Conservation (phyloP, 768 basidiomycete species). For the Mycena crocata region DNA sequence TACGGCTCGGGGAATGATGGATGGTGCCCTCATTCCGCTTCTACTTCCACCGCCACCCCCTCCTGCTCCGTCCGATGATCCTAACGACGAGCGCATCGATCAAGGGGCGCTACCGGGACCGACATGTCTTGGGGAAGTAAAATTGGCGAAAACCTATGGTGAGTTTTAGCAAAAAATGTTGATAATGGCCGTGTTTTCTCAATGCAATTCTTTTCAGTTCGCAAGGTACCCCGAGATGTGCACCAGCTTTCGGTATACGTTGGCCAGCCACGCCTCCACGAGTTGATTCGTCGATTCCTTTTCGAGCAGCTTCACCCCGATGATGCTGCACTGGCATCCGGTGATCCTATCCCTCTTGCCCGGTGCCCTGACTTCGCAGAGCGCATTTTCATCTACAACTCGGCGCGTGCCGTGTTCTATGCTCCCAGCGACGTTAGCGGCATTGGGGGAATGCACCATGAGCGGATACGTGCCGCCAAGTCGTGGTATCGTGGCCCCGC, state of each 20-base stretch:
- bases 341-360: neutral
- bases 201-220: neutral
- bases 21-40: conserved; percentile 9
- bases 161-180: neutral
- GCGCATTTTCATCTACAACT: conserved; percentile 24
- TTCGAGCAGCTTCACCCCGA: conserved; percentile 17
- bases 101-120: conserved; percentile 12
- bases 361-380: conserved; percentile 18
- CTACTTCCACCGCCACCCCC: neutral
- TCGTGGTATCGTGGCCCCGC: conserved; percentile 35
- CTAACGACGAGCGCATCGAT: conserved; percentile 13
- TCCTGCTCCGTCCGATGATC: neutral
- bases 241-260: neutral
- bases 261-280: conserved; percentile 9
- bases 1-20: conserved; percentile 19
- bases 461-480: conserved; percentile 38
- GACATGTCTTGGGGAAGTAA: conserved; percentile 15
- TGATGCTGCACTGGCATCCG: neutral
- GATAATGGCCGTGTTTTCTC: no score
- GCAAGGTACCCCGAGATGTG: conserved; percentile 6
- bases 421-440: conserved; percentile 46
- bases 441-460: conserved; percentile 41
- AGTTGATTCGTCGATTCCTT: conserved; percentile 19
- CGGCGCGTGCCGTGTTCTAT: conserved; percentile 36
- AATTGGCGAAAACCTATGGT: conserved; percentile 19